Conservation (phyloP, 352 stramenopile species). For the Halophytophthora polymorphica region DNA sequence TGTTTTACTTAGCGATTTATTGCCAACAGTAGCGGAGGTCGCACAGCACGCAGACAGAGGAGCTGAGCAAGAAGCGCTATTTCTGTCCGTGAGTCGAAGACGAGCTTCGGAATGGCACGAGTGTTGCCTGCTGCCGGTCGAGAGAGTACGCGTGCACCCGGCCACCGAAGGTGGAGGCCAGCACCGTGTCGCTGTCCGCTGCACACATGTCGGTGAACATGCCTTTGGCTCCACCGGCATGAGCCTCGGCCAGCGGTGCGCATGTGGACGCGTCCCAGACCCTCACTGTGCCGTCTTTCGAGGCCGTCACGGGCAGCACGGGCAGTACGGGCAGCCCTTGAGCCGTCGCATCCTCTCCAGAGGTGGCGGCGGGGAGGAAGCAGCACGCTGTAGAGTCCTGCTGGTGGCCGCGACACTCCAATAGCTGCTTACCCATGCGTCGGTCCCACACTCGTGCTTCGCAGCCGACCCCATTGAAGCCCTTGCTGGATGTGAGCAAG, state of each 20-base stretch:
- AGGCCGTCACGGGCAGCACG: constrained; percentile 54
- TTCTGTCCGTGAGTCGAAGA: too few relatives aligned
- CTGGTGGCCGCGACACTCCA: constrained; percentile 60
- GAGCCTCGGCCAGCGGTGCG: constrained; percentile 36
- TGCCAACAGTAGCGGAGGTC: too few relatives aligned
- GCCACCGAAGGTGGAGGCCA: constrained; percentile 59
- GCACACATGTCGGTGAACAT: constrained; percentile 72
- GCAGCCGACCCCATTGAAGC: constrained; percentile 78
- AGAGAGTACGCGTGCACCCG: constrained; percentile 45
- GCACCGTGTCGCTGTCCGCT: constrained; percentile 26
- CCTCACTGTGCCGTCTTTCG: constrained; percentile 78
- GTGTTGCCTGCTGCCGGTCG: constrained; percentile 19
- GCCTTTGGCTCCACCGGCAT: constrained; percentile 31
- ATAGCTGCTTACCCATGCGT: constrained; percentile 53
- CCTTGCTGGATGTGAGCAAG: constrained; percentile 82
- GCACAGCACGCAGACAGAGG: too few relatives aligned
- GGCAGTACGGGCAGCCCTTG: constrained; percentile 6
- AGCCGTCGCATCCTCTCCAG: constrained; percentile 4
- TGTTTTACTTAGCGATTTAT: too few relatives aligned
- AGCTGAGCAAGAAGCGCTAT: constrained; percentile 16
- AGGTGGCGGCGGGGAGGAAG: constrained; percentile 36
- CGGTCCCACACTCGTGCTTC: constrained; percentile 81
- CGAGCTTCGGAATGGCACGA: too few relatives aligned
- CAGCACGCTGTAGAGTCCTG: constrained; percentile 78
- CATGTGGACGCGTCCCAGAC: constrained; percentile 49